Base-by-base conservation (phyloP, 495 filamentous ascomycete genomes). In the Talaromyces borbonicus region DNA sequence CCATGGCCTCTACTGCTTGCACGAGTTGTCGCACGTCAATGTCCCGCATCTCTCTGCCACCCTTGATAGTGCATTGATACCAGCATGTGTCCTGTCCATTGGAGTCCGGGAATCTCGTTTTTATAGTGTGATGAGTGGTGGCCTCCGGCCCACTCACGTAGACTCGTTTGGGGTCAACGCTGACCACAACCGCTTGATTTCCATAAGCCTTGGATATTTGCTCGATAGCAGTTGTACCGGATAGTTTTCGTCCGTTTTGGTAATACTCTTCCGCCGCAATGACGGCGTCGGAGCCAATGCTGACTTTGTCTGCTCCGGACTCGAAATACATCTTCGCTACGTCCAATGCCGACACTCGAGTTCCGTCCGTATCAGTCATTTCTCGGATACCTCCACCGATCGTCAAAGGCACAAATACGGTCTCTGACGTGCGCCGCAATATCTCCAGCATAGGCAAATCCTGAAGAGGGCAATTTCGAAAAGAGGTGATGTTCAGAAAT, bases 61-160 rank as follows among this genome's bases (percentile, higher is more conserved):
- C 92, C 72, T 89, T 95, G 61, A 93, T 85, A 9, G 92, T 98
- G 64, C 90, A 95, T 45, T 95, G 90, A 52, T 97, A 98, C 92
- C 92, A 98, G 67, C 87, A 95, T 64, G 79, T 85, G 41, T 66
- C 65, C 65, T 96, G 88, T 4, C 90, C 87, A 3, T 77, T 67
- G 1, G 84, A 82, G 8, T 89, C 87, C 2, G 76, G 78, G 48
- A 67, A 75, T 9, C 65, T 58, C 3, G 92, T 94, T 57, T 74
- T 70, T 46, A 96, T 71, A 0, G 83, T 89, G 56, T 83, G 78
- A 65, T 95, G 92, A 15, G 67, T 62, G 8, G 92, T 96, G 39
- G 81, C 79, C 16, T 80, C 72, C 23, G 74, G 72, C 31, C 74
- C 76, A 46, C 81, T 66, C 18, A 95, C 87, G 56, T 94, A 95